Evolutionary conservation across 2,329 filamentous ascomycete genomes (phyloP).

Genomic region (Camillea tinctor): DNA sequence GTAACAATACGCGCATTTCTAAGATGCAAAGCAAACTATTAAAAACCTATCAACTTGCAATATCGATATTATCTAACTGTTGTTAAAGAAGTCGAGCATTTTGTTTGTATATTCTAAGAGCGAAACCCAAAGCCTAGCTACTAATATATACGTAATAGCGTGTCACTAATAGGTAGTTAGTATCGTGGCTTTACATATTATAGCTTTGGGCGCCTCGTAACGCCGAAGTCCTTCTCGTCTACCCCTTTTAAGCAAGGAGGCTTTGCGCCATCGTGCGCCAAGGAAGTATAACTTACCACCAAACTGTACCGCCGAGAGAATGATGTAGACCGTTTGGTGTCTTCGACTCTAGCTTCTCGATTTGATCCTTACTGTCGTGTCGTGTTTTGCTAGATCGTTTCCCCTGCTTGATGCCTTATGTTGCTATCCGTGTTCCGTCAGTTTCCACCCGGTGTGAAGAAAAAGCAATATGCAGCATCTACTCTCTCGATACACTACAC

Average conservation of each 20-base stretch:
- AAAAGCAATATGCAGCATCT: neutral
- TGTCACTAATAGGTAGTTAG: neutral
- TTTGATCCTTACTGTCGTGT: neutral
- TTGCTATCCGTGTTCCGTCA: neutral
- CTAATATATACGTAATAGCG: neutral
- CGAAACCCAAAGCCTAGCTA: too few species aligned
- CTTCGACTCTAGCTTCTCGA: neutral
- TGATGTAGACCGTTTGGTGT: neutral
- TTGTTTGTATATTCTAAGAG: too few species aligned
- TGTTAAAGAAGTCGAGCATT: too few species aligned
- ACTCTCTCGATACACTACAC: neutral
- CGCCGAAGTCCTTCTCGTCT: neutral
- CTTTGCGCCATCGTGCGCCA: constrained; percentile 12
- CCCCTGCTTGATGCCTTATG: neutral
- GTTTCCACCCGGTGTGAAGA: neutral
- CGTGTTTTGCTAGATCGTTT: neutral
- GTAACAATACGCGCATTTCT: too few species aligned
- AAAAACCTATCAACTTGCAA: too few species aligned
- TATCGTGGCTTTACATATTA: constrained; percentile 2
- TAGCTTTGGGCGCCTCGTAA: constrained; percentile 11
- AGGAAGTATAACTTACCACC: constrained; percentile 15
- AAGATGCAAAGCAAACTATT: too few species aligned
- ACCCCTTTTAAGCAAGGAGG: constrained; percentile 4
- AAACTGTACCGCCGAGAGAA: neutral
- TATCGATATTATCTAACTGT: too few species aligned